Evolutionary conservation across 192 early-diverging fungal species (phyloP), one percentile per base, ranked within the genome.

Genomic region (Irineochytrium annulatum): DNA sequence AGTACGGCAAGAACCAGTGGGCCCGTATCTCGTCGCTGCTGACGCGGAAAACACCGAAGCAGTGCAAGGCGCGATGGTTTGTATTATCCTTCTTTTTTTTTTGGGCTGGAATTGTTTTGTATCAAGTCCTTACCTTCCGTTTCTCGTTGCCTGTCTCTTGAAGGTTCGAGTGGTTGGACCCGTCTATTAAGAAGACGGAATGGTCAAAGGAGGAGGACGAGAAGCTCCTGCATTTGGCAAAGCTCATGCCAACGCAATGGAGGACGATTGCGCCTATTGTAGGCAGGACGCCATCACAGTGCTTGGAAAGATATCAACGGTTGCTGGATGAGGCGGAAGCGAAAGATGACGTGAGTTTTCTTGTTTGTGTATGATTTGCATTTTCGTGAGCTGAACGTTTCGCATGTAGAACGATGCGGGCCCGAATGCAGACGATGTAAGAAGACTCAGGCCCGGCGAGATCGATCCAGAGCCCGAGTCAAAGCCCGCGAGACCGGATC

Each of bases 1-100:
- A 96, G 62, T 98, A 97, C 65, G 96, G 96, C 65, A 97, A 96
- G 70, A 99, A 96, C 73, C 96, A 97, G 66, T 99, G 96, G 96
- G 89, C 93, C 1, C 89, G 94, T 59, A 96, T 99, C 52, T 93
- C 95, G 46, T 97, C 94, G 3, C 80, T 99, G 29, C 77, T 99
- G 24, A 91, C 91, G 4, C 76, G 94, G 67, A 97, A 97, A 60
- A 91, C 92, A 20, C 93, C 94, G 34, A 99, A 95, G 75, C 94
- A 99, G 73, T 99, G 96, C 77, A 99, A 99, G 79, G 93, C 96
- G 8, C 78, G 96, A 62, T 99, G 96, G 96, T 94, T 85, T 20
- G 52, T 32, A 11, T n/a, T 6, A 19, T 20, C 22, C 14, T 37
- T 27, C 16, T 14, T 57, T 62, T 1, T 26, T 26, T 1, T 55